Evolutionary conservation across 2,329 filamentous ascomycete genomes (phyloP).

Genomic region (Ophiostoma perfectum): DNA sequence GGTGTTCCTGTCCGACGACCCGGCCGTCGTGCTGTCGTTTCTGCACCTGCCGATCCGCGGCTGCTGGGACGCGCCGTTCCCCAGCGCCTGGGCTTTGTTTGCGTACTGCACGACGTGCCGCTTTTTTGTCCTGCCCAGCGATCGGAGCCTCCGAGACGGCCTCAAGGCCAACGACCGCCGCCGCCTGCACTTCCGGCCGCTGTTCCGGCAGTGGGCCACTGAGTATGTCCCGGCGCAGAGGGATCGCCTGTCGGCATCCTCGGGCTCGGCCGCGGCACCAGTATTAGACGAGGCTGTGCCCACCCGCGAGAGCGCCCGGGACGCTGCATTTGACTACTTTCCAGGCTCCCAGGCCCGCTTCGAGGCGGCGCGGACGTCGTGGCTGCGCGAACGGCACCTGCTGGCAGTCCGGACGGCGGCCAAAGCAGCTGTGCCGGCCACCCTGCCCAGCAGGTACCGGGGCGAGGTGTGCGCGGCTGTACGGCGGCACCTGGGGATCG

Average conservation of each 20-base stretch:
- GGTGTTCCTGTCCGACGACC: slow-evolving; percentile 56
- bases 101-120: slow-evolving; percentile 54
- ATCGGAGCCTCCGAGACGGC: slow-evolving; percentile 25
- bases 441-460: slow-evolving; percentile 32
- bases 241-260: not conserved
- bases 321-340: slow-evolving; percentile 52
- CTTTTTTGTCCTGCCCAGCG: slow-evolving; percentile 48
- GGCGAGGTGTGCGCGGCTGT: slow-evolving; percentile 39
- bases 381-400: slow-evolving; percentile 38
- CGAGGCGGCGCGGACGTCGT: slow-evolving; percentile 38
- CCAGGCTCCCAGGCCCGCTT: slow-evolving; percentile 41
- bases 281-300: slow-evolving; percentile 20
- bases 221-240: slow-evolving; percentile 51
- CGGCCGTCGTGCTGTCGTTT: slow-evolving; percentile 53
- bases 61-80: slow-evolving; percentile 53
- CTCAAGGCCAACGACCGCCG: slow-evolving; percentile 51
- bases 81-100: slow-evolving; percentile 51
- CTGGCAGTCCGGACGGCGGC: slow-evolving; percentile 38
- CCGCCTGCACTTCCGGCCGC: slow-evolving; percentile 49
- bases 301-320: slow-evolving; percentile 42
- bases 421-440: slow-evolving; percentile 29
- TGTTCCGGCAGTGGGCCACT: slow-evolving; percentile 57
- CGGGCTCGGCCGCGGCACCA: not conserved
- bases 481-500: slow-evolving; percentile 32
- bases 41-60: slow-evolving; percentile 46